These are phyloP conservation scores for Fusarium hainanense DNA, from an alignment of 2,329 filamentous ascomycete species.

Conservation along the genomic window DNA sequence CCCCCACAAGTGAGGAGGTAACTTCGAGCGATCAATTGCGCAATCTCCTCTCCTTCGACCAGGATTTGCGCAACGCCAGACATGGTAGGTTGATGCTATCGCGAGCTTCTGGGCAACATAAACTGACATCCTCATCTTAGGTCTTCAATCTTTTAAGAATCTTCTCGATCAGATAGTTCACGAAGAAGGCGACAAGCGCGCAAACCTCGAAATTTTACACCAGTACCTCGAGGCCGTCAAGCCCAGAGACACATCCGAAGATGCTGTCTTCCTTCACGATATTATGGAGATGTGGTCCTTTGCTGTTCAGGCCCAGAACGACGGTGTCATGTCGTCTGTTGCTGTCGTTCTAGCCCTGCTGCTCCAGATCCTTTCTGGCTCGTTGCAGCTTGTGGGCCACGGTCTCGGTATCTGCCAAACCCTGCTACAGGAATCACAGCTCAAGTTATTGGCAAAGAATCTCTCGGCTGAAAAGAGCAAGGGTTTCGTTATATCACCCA, in stretches of 20 bases:
- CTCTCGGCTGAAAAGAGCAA: slow-evolving; percentile 84
- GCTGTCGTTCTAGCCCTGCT: slow-evolving; percentile 85
- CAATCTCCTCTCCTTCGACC: slow-evolving; percentile 75
- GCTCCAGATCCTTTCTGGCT: slow-evolving; percentile 78
- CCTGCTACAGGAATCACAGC: slow-evolving; percentile 81
- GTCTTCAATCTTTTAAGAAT: slow-evolving; percentile 74
- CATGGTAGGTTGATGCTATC: slow-evolving; percentile 63
- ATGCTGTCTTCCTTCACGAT: slow-evolving; percentile 75
- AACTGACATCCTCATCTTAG: slow-evolving; percentile 50
- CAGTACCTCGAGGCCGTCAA: slow-evolving; percentile 73
- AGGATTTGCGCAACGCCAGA: slow-evolving; percentile 73
- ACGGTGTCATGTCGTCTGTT: slow-evolving; percentile 82
- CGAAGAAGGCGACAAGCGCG: slow-evolving; percentile 55
- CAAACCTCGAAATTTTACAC: slow-evolving; percentile 68
- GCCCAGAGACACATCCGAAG: slow-evolving; percentile 57
- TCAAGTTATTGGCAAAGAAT: slow-evolving; percentile 82
- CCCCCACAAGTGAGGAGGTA: slow-evolving; percentile 70
- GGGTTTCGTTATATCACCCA: slow-evolving; percentile 89
- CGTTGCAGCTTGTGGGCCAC: slow-evolving; percentile 78
- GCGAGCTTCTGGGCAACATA: neutral
- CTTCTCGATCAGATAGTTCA: slow-evolving; percentile 75
- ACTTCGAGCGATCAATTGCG: slow-evolving; percentile 73
- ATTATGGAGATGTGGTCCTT: slow-evolving; percentile 91
- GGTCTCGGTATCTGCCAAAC: slow-evolving; percentile 84
- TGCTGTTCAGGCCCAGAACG: slow-evolving; percentile 81